Conservation (phyloP, 768 basidiomycete species). For the Leccinum boreale region DNA sequence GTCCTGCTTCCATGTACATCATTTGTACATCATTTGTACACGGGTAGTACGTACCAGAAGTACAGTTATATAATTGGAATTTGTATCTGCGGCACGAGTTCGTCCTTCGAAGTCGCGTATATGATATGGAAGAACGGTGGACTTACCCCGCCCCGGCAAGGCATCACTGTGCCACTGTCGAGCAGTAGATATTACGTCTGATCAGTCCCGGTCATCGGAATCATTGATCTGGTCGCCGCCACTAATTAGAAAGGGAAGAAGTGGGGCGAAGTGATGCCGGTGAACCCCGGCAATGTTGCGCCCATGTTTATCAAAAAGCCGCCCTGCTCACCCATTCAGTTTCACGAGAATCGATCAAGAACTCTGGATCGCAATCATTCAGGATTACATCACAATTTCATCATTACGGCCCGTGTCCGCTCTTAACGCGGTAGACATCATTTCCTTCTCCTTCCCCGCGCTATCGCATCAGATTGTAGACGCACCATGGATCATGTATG, state of each 20-base stretch:
- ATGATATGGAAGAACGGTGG: not conserved
- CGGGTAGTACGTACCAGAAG: too few species aligned
- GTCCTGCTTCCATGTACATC: too few species aligned
- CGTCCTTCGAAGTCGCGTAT: not conserved
- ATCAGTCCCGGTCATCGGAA: too few species aligned
- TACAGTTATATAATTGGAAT: too few species aligned
- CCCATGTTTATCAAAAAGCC: not conserved
- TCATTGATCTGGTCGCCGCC: not conserved
- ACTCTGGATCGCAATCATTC: not conserved
- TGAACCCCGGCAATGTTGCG: too few species aligned
- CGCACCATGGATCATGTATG: not conserved
- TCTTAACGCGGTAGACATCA: not conserved
- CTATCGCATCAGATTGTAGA: not conserved
- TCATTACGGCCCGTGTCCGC: not conserved
- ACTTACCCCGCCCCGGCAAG: too few species aligned
- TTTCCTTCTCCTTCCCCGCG: not conserved
- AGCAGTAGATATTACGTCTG: too few species aligned
- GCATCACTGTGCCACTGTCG: too few species aligned
- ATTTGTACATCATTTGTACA: too few species aligned
- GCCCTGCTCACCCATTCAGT: not conserved
- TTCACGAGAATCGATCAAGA: not conserved
- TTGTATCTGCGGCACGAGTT: too few species aligned
- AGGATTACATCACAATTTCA: not conserved
- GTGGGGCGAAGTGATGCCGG: not conserved
- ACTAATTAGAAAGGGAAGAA: not conserved